Evolutionary conservation across 495 filamentous ascomycete genomes (phyloP), one percentile per base, ranked within the genome.

Genomic region (Oleoguttula mirabilis): DNA sequence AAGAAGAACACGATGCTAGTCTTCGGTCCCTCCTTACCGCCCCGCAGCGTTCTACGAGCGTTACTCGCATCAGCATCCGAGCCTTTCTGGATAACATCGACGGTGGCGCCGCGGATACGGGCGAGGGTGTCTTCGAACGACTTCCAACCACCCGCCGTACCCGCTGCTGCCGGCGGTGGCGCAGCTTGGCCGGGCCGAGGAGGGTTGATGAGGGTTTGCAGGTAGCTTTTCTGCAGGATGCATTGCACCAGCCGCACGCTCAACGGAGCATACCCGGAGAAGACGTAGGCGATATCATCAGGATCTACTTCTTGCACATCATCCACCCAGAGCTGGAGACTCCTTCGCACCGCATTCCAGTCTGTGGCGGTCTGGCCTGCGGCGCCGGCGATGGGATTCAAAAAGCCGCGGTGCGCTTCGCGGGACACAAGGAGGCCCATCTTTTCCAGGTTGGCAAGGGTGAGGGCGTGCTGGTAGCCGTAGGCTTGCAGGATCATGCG

Each of bases 271-370:
- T 95, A 96, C 33, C 92, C 92, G 50, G 82, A 88, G 67, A 94
- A 99, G 24, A 93, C 88, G 56, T 96, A 99, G 8, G 92, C 84
- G 47, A 96, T 83, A 47, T 99, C 92, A 51, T 88, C 79, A 7
- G 92, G 92, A n/a, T 94, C 84, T 33, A 88, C 78, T 15, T 96
- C 92, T 56, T 93, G 88, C 43, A 96, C 88, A 59, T 99, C 92
- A 59, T 96, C 88, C 39, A 94, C 80, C 48, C 95, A 88, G 36
- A 99, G 73, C 19, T 80, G 75, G 20, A 99, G 76, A 47, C 76
- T 74, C 57, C 85, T 86, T 23, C 92, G 80, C 10, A 95, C 67
- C 55, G 83, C 82, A 19, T 74, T 76, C 66, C 95, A 98, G 56
- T 94, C 94, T 2, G 90, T 98, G 60, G 85, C 88, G 10, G 67